Conservation (phyloP, 495 filamentous ascomycete genomes). For the Stereocaulon alpinum region DNA sequence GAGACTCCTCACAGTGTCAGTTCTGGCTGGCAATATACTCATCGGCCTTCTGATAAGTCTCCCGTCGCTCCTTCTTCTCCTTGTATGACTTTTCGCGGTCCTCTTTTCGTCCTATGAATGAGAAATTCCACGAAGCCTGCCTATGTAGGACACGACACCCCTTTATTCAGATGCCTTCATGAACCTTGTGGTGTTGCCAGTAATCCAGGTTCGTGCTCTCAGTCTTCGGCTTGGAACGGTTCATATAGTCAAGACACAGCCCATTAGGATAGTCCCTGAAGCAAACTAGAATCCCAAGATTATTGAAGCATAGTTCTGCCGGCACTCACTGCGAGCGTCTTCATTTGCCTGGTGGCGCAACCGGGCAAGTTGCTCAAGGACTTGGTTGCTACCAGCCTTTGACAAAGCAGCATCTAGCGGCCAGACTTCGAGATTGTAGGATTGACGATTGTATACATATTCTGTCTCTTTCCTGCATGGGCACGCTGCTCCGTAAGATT, state of each 20-base stretch:
- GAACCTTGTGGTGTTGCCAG: slow-evolving; percentile 16
- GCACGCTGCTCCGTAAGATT: neutral
- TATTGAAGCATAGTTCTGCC: slow-evolving; percentile 1
- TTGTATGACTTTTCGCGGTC: slow-evolving; percentile 1
- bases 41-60: no score
- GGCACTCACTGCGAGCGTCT: slow-evolving; percentile 6
- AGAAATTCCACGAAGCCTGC: slow-evolving; percentile 24
- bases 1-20: no score
- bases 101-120: slow-evolving; percentile 22
- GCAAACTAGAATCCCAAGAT: neutral
- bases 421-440: slow-evolving; percentile 12
- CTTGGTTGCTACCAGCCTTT: neutral
- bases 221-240: slow-evolving; percentile 20
- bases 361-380: neutral
- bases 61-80: neutral
- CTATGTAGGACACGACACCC: slow-evolving; percentile 20
- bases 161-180: slow-evolving; percentile 11
- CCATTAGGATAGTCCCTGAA: slow-evolving; percentile 21
- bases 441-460: slow-evolving; percentile 10
- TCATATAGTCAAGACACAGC: slow-evolving; percentile 26
- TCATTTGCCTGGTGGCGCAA: slow-evolving; percentile 9
- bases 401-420: slow-evolving; percentile 12
- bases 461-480: slow-evolving; percentile 12
- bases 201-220: slow-evolving; percentile 19
- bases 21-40: no score